These are phyloP conservation scores for Penicillium odoratum DNA, from an alignment of 495 filamentous ascomycete species.

Conservation along the genomic window DNA sequence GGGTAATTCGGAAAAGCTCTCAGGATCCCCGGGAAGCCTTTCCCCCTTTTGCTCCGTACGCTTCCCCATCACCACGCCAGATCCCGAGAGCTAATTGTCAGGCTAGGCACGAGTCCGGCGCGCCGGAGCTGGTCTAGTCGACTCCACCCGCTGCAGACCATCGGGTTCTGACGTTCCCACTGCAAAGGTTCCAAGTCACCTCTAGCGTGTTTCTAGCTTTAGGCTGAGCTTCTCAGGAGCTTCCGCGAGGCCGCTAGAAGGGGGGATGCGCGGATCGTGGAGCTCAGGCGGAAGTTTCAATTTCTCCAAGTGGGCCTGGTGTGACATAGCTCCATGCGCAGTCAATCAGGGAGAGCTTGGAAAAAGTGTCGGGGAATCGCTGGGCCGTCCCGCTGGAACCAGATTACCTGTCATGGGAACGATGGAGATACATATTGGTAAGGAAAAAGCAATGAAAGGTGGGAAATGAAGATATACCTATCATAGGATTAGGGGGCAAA, in stretches of 20 bases:
- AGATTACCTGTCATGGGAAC: not conserved
- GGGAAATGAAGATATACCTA: not conserved
- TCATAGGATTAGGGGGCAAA: not conserved
- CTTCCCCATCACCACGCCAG: not conserved
- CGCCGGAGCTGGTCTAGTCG: not conserved
- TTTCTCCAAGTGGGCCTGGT: constrained; percentile 25
- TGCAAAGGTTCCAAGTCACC: constrained; percentile 13
- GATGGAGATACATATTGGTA: not conserved
- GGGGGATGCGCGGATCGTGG: constrained; percentile 32
- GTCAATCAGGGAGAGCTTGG: constrained; percentile 18
- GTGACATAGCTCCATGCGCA: constrained; percentile 20
- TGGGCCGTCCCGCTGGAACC: constrained; percentile 17
- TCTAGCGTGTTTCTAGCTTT: constrained; percentile 32
- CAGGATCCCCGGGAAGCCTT: not conserved
- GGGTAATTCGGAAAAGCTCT: not conserved
- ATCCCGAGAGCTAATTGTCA: not conserved
- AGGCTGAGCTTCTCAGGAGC: constrained; percentile 5
- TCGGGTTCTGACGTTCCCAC: constrained; percentile 24
- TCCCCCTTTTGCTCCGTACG: not conserved
- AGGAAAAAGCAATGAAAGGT: not conserved
- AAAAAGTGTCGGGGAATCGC: constrained; percentile 9
- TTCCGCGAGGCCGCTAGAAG: constrained; percentile 24
- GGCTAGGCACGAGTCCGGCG: not conserved
- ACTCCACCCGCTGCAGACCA: constrained; percentile 14
- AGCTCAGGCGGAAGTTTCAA: constrained; percentile 21